Evolutionary conservation across 345 rosid genomes (phyloP), one percentile per base, ranked within the genome.

Genomic region (Laguncularia racemosa): DNA sequence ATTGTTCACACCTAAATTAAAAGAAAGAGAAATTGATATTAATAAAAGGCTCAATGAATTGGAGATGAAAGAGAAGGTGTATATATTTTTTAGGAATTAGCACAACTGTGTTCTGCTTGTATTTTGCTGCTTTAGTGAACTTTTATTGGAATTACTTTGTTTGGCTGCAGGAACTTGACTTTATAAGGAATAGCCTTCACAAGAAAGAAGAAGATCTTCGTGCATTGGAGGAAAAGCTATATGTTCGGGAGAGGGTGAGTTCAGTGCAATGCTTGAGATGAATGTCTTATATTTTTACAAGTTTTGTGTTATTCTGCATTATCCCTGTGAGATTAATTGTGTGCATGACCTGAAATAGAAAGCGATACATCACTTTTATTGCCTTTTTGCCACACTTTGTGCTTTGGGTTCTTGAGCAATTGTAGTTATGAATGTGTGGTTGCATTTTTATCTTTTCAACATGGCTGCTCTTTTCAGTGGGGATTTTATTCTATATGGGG

Each of bases 221-320:
- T 53, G 77, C 67, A 28, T 63, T 81, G 75, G 93, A 86, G 80
- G 79, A 84, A 66, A 83, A 76, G 74, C 86, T 92, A 56, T 63
- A 61, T 66, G 69, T 58, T n/a, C 81, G 88, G 66, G 93, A 86
- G 71, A 78, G 74, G 76, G 96, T 86, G 69, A 86, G 90, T 64
- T 58, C 44, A 21, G 19, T 19, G 61, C 63, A 44, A 46, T 10
- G 33, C 45, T 20, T 49, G 20, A 14, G 14, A 51, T 15, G 13
- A 12, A 53, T 46, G 38, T 20, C 14, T 52, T 52, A 28, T 9
- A 2, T 61, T 8, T 17, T 20, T 17, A 48, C 18, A 15, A 14
- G 20, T 21, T 26, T 48, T 56, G 46, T 19, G 44, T 56, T 56
- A 19, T 4, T 52, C 13, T 52, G 46, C 45, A 55, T 16, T 38